A percentile compares a stretch with the other conserved stretches of the same genome.
Conservation (phyloP, 163 green algal genomes). For the Coccomyxa subellipsoidea region DNA sequence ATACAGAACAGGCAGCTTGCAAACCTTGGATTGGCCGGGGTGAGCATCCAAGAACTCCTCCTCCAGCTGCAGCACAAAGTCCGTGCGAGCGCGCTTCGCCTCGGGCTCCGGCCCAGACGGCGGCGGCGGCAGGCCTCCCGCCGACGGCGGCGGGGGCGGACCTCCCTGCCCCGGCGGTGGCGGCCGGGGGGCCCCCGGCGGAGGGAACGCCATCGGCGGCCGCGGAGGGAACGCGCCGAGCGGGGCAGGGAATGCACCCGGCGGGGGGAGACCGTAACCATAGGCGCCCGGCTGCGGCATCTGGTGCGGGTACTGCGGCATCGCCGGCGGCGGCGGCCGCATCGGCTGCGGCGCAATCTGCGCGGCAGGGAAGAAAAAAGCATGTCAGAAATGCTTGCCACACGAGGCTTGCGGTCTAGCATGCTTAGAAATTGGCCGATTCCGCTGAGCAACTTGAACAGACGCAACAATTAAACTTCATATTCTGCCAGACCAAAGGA, state of each 20-base stretch:
- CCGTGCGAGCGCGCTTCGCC: constrained; percentile 61
- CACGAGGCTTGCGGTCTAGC: too few relatives aligned
- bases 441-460: too few relatives aligned
- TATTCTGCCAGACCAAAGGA: too few relatives aligned
- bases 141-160: constrained; percentile 3
- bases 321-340: constrained; percentile 9
- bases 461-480: too few relatives aligned
- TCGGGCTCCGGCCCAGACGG: constrained; percentile 44
- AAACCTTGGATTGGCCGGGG: constrained; percentile 46
- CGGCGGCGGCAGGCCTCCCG: neutral
- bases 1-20: neutral
- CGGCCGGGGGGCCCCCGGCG: constrained; percentile 17
- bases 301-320: constrained; percentile 12
- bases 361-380: too few relatives aligned
- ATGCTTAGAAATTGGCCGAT: too few relatives aligned
- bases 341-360: neutral
- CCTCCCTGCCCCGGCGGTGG: neutral
- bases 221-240: constrained; percentile 17
- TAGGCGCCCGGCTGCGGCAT: constrained; percentile 17
- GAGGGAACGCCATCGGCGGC: neutral
- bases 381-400: too few relatives aligned
- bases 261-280: constrained; percentile 14
- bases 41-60: constrained; percentile 78
- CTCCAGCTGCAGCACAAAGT: constrained; percentile 79
- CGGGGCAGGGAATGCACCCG: constrained; percentile 5